Percentiles rank a stretch among this genome's conserved stretches.
phyloP scores from a whole-genome alignment of 1,139 yeast genomes.

The Maudiozyma humilis region DNA sequence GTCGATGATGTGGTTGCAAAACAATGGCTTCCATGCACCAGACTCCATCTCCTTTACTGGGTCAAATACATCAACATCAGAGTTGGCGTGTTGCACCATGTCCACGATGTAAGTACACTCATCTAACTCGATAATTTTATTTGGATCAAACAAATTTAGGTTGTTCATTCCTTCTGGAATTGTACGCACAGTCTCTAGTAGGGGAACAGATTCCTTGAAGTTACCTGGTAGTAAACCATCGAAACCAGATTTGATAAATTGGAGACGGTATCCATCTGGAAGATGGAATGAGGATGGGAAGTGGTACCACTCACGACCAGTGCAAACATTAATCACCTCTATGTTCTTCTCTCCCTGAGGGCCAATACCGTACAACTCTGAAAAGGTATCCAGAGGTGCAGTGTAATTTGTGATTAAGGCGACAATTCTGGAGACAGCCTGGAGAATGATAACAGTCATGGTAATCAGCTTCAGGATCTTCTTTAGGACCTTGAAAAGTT shows the following conservation, averaged over 20 bases:
- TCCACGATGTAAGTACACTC: conserved; percentile 57
- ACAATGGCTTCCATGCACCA: conserved; percentile 29
- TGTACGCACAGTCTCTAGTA: conserved; percentile 28
- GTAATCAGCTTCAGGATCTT: conserved; percentile 9
- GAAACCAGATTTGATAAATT: conserved; percentile 69
- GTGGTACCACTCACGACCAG: conserved; percentile 93
- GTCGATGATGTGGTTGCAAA: conserved; percentile 34
- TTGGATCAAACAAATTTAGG: conserved; percentile 48
- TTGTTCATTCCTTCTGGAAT: conserved; percentile 67
- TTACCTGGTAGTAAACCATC: conserved; percentile 86
- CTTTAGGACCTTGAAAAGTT: conserved; percentile 10
- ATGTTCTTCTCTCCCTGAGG: conserved; percentile 13
- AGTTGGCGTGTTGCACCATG: conserved; percentile 28
- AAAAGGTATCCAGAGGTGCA: conserved; percentile 48
- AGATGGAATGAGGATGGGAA: conserved; percentile 82
- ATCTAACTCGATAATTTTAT: conserved; percentile 40
- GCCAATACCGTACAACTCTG: conserved; percentile 19
- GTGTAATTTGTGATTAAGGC: conserved; percentile 52
- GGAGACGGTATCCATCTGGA: conserved; percentile 50
- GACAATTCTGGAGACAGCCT: conserved; percentile 34
- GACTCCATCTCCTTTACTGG: conserved; percentile 18
- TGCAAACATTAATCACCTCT: conserved; percentile 49
- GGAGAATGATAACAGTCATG: conserved; percentile 16
- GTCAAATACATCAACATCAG: conserved; percentile 19
- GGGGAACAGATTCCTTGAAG: conserved; percentile 43